Evolutionary conservation across 352 stramenopile genomes (phyloP), one percentile per base, ranked within the genome.

Genomic region (Globisporangium recalcitrans): DNA sequence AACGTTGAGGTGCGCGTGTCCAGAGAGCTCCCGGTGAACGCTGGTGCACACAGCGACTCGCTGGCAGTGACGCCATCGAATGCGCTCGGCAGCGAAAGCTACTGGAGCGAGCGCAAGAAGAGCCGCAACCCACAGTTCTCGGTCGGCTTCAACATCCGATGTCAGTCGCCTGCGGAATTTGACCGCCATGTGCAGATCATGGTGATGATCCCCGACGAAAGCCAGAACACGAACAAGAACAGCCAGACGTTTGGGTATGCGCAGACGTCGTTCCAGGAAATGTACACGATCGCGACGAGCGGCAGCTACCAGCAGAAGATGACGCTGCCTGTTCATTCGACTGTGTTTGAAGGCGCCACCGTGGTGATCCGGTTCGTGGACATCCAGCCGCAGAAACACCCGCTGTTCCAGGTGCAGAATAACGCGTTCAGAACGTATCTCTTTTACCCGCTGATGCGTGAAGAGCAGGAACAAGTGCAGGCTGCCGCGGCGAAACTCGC

Each of bases 121-220:
- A 87, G 75, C 34, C 77, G 75, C 29, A 81, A 82, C 60, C 81
- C 84, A 26, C 70, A 71, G 14, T 91, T 93, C 62, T 79, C 80
- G 1, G 78, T 93, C 27, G 84, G 84, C 29, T 90, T 90, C 27
- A 74, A 70, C 55, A 61, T 91, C 5, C 53, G 56, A 13, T 93
- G 84, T 61, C 76, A 82, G 52, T 61, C 72, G 22, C 63, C 70
- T 1, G 65, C 71, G 19, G 65, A 72, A 32, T 83, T 68, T 49
- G 80, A 93, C 36, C 81, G 84, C 22, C 84, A 90, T 32, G 71
- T 93, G 9, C 77, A 89, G 64, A 75, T 93, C 58, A 75, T 88
- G 64, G 71, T 93, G 3, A 90, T 91, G 75, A 84, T 93, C 48
- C 81, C 81, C 5, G 84, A 93, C 32, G 84, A 93, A 63, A 67